Conservation (phyloP, 2,329 filamentous ascomycete genomes). For the Exophiala spinifera region DNA sequence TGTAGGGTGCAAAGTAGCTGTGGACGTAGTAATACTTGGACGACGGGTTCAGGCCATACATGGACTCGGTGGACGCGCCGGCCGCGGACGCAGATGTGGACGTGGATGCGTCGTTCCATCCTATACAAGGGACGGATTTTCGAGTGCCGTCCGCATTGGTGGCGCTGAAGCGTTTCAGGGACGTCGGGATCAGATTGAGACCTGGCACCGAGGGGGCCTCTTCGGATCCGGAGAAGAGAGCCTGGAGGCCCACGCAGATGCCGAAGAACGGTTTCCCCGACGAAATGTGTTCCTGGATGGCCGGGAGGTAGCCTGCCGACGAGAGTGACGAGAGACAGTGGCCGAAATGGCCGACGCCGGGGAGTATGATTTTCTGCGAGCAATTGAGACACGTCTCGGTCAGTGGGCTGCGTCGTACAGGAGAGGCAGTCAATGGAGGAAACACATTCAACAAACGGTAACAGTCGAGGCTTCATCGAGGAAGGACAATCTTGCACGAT, state of each 20-base stretch:
- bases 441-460: neutral
- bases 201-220: constrained; percentile 72
- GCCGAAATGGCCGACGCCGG: constrained; percentile 95
- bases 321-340: constrained; percentile 87
- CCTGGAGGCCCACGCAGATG: constrained; percentile 92
- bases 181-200: constrained; percentile 69
- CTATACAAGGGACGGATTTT: constrained; percentile 88
- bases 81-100: constrained; percentile 33
- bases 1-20: constrained; percentile 82
- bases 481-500: too few relatives aligned
- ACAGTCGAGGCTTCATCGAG: too few relatives aligned
- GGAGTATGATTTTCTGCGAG: constrained; percentile 83
- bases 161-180: constrained; percentile 70
- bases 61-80: constrained; percentile 37
- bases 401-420: constrained; percentile 14
- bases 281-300: constrained; percentile 76
- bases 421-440: neutral
- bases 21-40: constrained; percentile 99
- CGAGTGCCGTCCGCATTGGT: constrained; percentile 17
- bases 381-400: neutral
- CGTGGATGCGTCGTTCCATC: constrained; percentile 89
- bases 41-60: constrained; percentile 74
- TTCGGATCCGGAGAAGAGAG: constrained; percentile 78
- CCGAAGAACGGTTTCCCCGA: constrained; percentile 97
- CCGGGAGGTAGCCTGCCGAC: constrained; percentile 76